Base-by-base conservation (phyloP, 2,329 filamentous ascomycete species). In the Monilinia fructigena region DNA sequence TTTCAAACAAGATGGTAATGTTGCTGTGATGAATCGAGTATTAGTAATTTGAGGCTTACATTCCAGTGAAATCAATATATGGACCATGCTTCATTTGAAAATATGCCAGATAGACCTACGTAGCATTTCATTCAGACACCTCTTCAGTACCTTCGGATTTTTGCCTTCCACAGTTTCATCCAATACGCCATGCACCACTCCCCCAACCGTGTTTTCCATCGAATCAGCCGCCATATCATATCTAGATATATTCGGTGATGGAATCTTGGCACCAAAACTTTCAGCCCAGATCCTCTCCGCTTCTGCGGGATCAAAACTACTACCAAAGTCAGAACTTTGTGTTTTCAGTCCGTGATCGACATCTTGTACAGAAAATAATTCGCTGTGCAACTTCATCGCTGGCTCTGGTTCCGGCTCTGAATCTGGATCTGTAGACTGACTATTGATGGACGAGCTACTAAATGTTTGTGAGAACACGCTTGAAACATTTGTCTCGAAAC, bases 401-500 rank as follows among this genome's bases (percentile, higher is more conserved):
- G 8, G 8, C 20, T 48, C 28, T 31, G 18, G 23, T 12, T 47
- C 38, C 47, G 38, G 23, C 11, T 67, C 40, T 28, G 47, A 56
- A n/a, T 68, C 68, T 18, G 63, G 69, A 26, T 54, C 59, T 10
- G 69, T 69, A 47, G 67, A 63, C 48, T 70, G 69, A 14, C 67
- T 70, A 48, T 50, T 63, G 12, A 42, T 26, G 47, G 45, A n/a
- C 23, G 31, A 53, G 20, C 6, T 42, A 55, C 5, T 50, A n/a
- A 18, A 45, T 12, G 26, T 14, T 56, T 66, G 53, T 11, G 72
- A 72, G 42, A 73, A 73, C 3, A 66, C 47, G 31, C 55, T 53
- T 1, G 71, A 70, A 2, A 65, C 47, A 52, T 62, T 52, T 1
- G 72, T 73, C 3, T 66, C 64, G 55, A 75, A 74, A 56, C 70